These are phyloP conservation scores for Talaromyces sp. DNA, from an alignment of 2,329 filamentous ascomycete genomes.

Conservation along the genomic window DNA sequence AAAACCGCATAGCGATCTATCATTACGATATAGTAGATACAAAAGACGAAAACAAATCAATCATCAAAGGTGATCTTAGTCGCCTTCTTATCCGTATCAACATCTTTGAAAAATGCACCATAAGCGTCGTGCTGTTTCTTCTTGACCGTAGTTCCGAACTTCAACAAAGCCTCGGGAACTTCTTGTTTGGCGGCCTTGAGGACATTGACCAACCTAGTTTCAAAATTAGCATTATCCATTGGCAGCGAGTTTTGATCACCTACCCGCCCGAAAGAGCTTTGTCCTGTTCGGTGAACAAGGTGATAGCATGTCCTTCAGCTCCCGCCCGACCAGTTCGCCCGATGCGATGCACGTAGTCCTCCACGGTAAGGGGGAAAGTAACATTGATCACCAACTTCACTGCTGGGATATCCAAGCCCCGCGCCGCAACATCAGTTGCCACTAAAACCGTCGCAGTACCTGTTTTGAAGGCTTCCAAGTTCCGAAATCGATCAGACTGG, in stretches of 20 bases:
- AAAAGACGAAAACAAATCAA: slow-evolving; percentile 22
- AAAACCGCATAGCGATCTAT: slow-evolving; percentile 25
- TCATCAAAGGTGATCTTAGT: slow-evolving; percentile 91
- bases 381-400: slow-evolving; percentile 95
- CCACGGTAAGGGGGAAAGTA: slow-evolving; percentile 91
- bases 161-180: slow-evolving; percentile 86
- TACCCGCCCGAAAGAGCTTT: slow-evolving; percentile 87
- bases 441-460: slow-evolving; percentile 82
- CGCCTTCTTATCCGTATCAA: slow-evolving; percentile 77
- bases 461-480: slow-evolving; percentile 87
- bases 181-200: slow-evolving; percentile 89
- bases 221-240: slow-evolving; percentile 21
- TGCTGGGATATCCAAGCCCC: slow-evolving; percentile 87
- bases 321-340: slow-evolving; percentile 91
- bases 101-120: slow-evolving; percentile 92
- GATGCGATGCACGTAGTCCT: slow-evolving; percentile 97
- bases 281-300: slow-evolving; percentile 92
- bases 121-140: slow-evolving; percentile 97
- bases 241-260: slow-evolving; percentile 45
- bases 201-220: slow-evolving; percentile 79
- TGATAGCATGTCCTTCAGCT: slow-evolving; percentile 84
- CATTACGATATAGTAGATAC: neutral
- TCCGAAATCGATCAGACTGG: slow-evolving; percentile 84
- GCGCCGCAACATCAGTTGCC: slow-evolving; percentile 61
- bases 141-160: slow-evolving; percentile 97